Percentiles rank a stretch among this genome's conserved stretches.
Evolutionary conservation across 495 filamentous ascomycete species (phyloP).

Genomic region (Parachaetomium inaequale): DNA sequence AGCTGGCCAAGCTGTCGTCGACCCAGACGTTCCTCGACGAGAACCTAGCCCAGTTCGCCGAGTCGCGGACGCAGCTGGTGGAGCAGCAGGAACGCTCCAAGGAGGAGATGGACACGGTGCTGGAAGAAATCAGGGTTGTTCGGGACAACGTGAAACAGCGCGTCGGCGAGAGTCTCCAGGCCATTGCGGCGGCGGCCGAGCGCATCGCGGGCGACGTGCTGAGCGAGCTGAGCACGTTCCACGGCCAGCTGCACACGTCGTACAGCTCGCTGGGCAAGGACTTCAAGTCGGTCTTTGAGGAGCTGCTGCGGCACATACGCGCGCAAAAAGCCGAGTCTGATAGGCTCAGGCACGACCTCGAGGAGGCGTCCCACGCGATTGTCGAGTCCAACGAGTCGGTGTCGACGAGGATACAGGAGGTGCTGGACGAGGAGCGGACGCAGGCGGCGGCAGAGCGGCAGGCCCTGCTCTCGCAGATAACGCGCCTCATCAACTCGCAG

Average conservation of each 20-base stretch:
- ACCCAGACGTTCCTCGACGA: slow-evolving; percentile 65
- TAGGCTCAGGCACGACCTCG: slow-evolving; percentile 63
- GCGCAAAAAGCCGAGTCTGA: slow-evolving; percentile 78
- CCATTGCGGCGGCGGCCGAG: slow-evolving; percentile 79
- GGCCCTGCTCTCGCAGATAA: slow-evolving; percentile 70
- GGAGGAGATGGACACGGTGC: slow-evolving; percentile 82
- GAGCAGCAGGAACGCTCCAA: slow-evolving; percentile 66
- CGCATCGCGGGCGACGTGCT: slow-evolving; percentile 89
- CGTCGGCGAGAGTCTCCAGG: slow-evolving; percentile 80
- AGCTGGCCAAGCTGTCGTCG: slow-evolving; percentile 62
- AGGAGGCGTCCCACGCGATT: slow-evolving; percentile 60
- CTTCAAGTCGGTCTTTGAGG: slow-evolving; percentile 80
- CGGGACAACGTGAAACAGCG: slow-evolving; percentile 81
- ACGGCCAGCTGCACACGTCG: slow-evolving; percentile 76
- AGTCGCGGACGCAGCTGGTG: slow-evolving; percentile 62
- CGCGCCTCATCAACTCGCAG: slow-evolving; percentile 66
- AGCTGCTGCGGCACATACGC: slow-evolving; percentile 65
- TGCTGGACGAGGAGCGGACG: slow-evolving; percentile 69
- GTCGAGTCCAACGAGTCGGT: slow-evolving; percentile 63
- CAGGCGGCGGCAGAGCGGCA: slow-evolving; percentile 72
- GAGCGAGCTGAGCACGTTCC: slow-evolving; percentile 75
- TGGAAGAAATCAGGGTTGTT: slow-evolving; percentile 87
- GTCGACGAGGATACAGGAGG: slow-evolving; percentile 63
- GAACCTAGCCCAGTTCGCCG: slow-evolving; percentile 61
- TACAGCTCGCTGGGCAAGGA: slow-evolving; percentile 87